Percentiles rank a stretch among this genome's conserved stretches.
phyloP scores from a whole-genome alignment of 129 eudicot genomes.

The Logfia minima region DNA sequence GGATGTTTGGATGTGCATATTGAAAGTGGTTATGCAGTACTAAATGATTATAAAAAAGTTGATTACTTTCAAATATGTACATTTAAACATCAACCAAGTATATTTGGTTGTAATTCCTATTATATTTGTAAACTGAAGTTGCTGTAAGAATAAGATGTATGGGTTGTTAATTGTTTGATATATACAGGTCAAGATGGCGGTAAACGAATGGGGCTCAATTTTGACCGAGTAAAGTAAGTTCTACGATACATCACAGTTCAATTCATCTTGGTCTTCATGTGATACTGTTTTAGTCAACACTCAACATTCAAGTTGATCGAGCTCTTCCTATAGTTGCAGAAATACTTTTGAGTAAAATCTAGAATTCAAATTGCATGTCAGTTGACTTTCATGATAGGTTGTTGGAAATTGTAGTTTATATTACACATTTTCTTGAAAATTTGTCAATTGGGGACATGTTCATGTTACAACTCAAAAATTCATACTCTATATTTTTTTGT shows the following conservation, averaged over 20 bases:
- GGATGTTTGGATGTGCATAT: neutral
- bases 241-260: neutral
- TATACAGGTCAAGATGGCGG: conserved; percentile 85
- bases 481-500: neutral
- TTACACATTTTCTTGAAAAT: neutral
- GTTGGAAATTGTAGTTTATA: conserved; percentile 4
- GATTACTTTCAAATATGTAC: neutral
- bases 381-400: neutral
- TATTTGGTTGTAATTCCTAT: neutral
- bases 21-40: neutral
- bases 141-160: neutral
- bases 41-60: neutral
- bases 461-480: too few relatives aligned
- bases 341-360: neutral
- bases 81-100: neutral
- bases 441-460: neutral
- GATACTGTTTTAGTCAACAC: neutral
- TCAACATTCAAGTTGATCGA: neutral
- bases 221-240: conserved; percentile 93
- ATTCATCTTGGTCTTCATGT: neutral
- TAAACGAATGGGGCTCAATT: conserved; percentile 89
- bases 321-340: too few relatives aligned
- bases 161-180: conserved; percentile 26
- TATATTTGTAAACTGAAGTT: neutral
- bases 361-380: neutral